These are phyloP conservation scores for Diaporthe velutina DNA, from an alignment of 2,329 filamentous ascomycete species.

Conservation along the genomic window DNA sequence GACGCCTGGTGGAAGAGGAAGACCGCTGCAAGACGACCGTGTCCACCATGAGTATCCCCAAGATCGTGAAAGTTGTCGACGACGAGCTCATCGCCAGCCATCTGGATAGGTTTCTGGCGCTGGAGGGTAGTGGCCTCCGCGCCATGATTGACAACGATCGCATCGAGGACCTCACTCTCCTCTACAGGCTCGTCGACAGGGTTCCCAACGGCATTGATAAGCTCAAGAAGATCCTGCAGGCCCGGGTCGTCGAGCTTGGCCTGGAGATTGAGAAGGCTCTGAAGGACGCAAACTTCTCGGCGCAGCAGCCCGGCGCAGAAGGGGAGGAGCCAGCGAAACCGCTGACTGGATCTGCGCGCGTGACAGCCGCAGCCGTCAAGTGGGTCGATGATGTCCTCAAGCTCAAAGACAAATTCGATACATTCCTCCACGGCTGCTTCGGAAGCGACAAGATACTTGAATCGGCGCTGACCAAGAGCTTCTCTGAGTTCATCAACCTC, in stretches of 20 bases:
- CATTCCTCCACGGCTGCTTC: constrained; percentile 81
- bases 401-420: constrained; percentile 92
- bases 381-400: constrained; percentile 94
- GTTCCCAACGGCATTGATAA: constrained; percentile 67
- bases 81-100: constrained; percentile 82
- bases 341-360: constrained; percentile 75
- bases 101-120: constrained; percentile 83
- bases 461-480: constrained; percentile 86
- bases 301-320: constrained; percentile 47
- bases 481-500: constrained; percentile 93
- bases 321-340: constrained; percentile 65
- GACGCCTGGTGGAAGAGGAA: constrained; percentile 82
- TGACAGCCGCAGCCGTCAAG: constrained; percentile 88
- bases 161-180: constrained; percentile 79
- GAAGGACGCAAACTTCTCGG: constrained; percentile 67
- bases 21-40: constrained; percentile 88
- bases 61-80: constrained; percentile 84
- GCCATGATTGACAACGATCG: constrained; percentile 95
- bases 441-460: constrained; percentile 81
- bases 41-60: constrained; percentile 77
- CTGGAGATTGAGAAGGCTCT: constrained; percentile 82
- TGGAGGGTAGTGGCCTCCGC: constrained; percentile 86
- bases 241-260: constrained; percentile 83
- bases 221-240: constrained; percentile 79
- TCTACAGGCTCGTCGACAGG: constrained; percentile 83